Evolutionary conservation across 306 rosid species (phyloP).

Genomic region (Lupinus albus): DNA sequence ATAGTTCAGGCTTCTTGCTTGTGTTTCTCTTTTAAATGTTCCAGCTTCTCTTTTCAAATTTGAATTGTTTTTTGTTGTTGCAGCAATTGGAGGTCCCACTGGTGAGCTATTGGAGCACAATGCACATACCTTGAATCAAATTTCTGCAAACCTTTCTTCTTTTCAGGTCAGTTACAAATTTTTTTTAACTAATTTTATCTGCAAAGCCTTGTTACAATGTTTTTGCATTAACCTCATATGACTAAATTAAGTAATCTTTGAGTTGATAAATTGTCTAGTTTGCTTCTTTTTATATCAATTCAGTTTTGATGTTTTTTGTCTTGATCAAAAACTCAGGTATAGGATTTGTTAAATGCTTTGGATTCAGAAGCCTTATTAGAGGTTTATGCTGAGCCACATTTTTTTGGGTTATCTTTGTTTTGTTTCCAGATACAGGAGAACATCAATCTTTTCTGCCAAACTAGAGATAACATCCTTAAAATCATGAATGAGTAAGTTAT

Average conservation of each 20-base stretch:
- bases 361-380: constrained; percentile 16
- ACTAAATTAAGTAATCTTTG: neutral
- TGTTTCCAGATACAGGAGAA: constrained; percentile 80
- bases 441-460: constrained; percentile 80
- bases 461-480: constrained; percentile 77
- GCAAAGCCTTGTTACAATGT: constrained; percentile 6
- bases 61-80: constrained; percentile 10
- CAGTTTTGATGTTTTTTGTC: neutral
- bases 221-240: neutral
- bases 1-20: constrained; percentile 19
- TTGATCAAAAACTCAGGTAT: neutral
- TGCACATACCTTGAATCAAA: constrained; percentile 51
- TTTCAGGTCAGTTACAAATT: constrained; percentile 39
- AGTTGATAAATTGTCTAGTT: neutral
- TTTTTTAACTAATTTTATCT: constrained; percentile 3
- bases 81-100: constrained; percentile 65
- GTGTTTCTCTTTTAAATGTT: constrained; percentile 14
- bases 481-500: constrained; percentile 84
- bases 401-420: constrained; percentile 25
- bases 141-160: constrained; percentile 54
- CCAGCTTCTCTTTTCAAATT: constrained; percentile 29
- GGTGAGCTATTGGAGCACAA: constrained; percentile 61
- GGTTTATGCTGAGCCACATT: constrained; percentile 33
- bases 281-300: constrained; percentile 21
- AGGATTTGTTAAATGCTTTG: constrained; percentile 23